Conservation (phyloP, 2,329 filamentous ascomycete species). For the Stylonectria norvegica region DNA sequence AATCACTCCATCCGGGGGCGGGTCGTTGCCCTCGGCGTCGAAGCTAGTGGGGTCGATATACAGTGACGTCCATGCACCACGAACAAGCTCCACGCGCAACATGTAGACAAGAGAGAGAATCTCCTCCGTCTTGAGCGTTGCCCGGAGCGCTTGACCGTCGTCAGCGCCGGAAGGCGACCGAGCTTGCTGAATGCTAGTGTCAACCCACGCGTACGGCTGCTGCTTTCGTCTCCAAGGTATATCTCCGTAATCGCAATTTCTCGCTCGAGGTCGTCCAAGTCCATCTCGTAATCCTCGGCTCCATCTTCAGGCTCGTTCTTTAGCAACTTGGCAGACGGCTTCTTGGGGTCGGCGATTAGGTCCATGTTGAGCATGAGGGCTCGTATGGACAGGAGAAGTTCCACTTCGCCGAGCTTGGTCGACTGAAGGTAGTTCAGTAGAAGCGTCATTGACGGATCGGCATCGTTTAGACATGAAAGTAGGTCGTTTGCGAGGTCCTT, state of each 20-base stretch:
- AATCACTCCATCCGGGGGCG: conserved; percentile 64
- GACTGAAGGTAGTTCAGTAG: conserved; percentile 63
- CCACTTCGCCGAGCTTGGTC: conserved; percentile 62
- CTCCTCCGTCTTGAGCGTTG: conserved; percentile 62
- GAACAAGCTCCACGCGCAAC: conserved; percentile 68
- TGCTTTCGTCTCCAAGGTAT: conserved; percentile 62
- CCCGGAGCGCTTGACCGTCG: conserved; percentile 63
- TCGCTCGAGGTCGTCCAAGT: conserved; percentile 59
- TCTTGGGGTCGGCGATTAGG: conserved; percentile 44
- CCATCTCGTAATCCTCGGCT: conserved; percentile 43
- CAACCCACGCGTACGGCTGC: conserved; percentile 60
- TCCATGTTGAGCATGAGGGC: conserved; percentile 68
- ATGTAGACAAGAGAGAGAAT: conserved; percentile 69
- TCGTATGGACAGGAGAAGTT: conserved; percentile 64
- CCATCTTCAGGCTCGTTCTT: conserved; percentile 28
- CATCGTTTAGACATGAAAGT: conserved; percentile 57
- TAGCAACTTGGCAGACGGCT: conserved; percentile 32
- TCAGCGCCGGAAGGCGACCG: conserved; percentile 57
- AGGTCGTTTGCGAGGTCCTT: conserved; percentile 58
- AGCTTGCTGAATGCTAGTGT: conserved; percentile 68
- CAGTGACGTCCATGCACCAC: conserved; percentile 71
- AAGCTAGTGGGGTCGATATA: conserved; percentile 60
- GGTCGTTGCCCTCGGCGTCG: conserved; percentile 38
- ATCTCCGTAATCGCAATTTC: conserved; percentile 67
- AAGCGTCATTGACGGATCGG: conserved; percentile 67